These are phyloP conservation scores for Penicillium aurantiogriseum DNA, from an alignment of 2,329 filamentous ascomycete species.

Conservation along the genomic window DNA sequence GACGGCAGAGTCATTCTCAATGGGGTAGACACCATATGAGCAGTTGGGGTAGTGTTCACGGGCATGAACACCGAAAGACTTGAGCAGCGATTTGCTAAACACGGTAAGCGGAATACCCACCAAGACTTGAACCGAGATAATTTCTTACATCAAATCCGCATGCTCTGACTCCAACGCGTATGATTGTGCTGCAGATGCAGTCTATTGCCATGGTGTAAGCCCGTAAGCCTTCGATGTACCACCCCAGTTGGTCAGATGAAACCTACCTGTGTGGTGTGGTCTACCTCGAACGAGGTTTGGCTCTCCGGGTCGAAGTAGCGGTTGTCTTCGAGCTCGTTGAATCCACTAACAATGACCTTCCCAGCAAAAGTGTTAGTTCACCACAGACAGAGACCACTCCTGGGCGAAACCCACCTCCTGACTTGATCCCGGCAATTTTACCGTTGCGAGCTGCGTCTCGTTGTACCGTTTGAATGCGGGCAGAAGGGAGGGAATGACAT, in stretches of 20 bases:
- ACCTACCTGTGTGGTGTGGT: conserved; percentile 73
- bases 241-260: neutral
- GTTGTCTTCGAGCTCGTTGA: conserved; percentile 76
- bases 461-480: conserved; percentile 94
- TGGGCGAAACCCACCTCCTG: conserved; percentile 59
- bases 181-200: conserved; percentile 78
- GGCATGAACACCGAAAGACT: conserved; percentile 71
- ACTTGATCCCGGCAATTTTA: conserved; percentile 84
- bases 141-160: conserved; percentile 72
- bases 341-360: conserved; percentile 74
- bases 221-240: conserved; percentile 9
- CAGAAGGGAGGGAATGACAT: conserved; percentile 67
- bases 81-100: conserved; percentile 77
- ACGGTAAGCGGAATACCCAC: neutral
- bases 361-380: conserved; percentile 1
- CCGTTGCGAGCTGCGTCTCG: conserved; percentile 85
- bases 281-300: conserved; percentile 82
- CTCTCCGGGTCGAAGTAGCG: conserved; percentile 89
- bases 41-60: conserved; percentile 85
- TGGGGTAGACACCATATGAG: conserved; percentile 78
- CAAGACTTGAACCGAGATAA: neutral
- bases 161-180: conserved; percentile 74
- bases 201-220: conserved; percentile 48
- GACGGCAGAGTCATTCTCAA: conserved; percentile 70
- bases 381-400: neutral